Base-by-base conservation (phyloP, 345 rosid species). In the Citrus unshiu region DNA sequence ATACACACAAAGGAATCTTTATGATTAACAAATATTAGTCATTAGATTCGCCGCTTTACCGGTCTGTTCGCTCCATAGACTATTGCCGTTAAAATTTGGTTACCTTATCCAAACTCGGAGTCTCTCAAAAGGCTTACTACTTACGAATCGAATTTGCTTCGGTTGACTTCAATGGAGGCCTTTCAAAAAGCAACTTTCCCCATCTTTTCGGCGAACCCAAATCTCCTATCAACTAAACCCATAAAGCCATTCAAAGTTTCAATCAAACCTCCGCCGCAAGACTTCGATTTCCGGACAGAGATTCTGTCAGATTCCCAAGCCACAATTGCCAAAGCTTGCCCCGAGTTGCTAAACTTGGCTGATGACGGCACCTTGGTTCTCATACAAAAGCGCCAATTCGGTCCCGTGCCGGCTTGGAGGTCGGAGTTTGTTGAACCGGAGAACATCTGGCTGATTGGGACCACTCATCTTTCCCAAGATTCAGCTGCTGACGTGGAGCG, bases 341-440 rank as follows among this genome's bases (percentile, higher is more conserved):
- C 95, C 0, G 89, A 90, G 65, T 72, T 92, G 78, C 86, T 82
- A 57, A 89, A 92, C 81, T 85, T 91, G 85, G 98, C 95, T 9
- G 91, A 89, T 22, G 80, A 76, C 5, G 95, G 95, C 19, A 85
- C 83, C 21, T 76, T 94, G 39, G 82, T 96, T 29, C 77, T 94
- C 46, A 81, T 90, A 35, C 84, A 90, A 86, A 93, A 90, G 88
- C 76, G 72, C 61, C 86, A 82, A 79, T 92, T 88, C 68, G 94
- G 93, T 22, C 97, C 98, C 1, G 88, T 88, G 24, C 98, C 93
- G 13, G 67, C 90, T 46, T 94, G 99, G 97, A 91, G 97, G 83
- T 79, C 88, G 4, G 91, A 86, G 73, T 91, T 90, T 66, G 89
- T 90, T 7, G 98, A 94, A 79, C 97, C 95, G 22, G 93, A 92